A percentile compares a stretch with the other conserved stretches of the same genome.
Conservation (phyloP, 2,329 filamentous ascomycete genomes). For the Eurotiales sp. region DNA sequence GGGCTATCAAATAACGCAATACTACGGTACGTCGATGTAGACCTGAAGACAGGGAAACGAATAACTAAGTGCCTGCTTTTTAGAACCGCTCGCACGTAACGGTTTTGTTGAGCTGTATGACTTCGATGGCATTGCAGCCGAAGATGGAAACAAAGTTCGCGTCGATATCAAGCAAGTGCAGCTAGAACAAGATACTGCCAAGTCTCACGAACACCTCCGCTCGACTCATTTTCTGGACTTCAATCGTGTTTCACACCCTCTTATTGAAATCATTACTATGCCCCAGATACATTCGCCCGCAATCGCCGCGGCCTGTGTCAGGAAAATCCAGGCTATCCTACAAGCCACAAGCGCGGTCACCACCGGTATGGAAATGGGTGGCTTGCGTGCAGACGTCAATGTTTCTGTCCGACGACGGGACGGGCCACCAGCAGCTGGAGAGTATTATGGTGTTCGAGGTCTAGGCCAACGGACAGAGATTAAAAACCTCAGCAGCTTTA, state of each 20-base stretch:
- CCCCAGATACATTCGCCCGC: slow-evolving; percentile 83
- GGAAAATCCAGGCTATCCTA: slow-evolving; percentile 80
- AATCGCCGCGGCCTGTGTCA: slow-evolving; percentile 82
- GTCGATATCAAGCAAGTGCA: slow-evolving; percentile 92
- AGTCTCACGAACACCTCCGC: slow-evolving; percentile 75
- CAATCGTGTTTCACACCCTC: slow-evolving; percentile 83
- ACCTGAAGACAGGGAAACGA: background rate
- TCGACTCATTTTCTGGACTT: slow-evolving; percentile 80
- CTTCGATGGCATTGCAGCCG: slow-evolving; percentile 73
- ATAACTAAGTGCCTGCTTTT: slow-evolving; percentile 1
- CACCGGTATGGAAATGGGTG: slow-evolving; percentile 88
- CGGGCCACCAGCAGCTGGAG: slow-evolving; percentile 38
- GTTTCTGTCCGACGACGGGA: slow-evolving; percentile 72
- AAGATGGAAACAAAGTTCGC: slow-evolving; percentile 66
- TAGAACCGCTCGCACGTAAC: slow-evolving; percentile 61
- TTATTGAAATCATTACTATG: slow-evolving; percentile 92
- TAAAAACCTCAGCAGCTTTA: slow-evolving; percentile 94
- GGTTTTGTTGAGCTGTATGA: slow-evolving; percentile 67
- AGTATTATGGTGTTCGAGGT: slow-evolving; percentile 56
- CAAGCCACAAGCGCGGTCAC: slow-evolving; percentile 79
- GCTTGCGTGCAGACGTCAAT: slow-evolving; percentile 89
- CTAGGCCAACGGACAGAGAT: slow-evolving; percentile 92
- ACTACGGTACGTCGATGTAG: slow-evolving; percentile 56
- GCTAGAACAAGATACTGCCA: slow-evolving; percentile 96
- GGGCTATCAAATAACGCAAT: slow-evolving; percentile 97